Conservation (phyloP, 257 asterid species). For the Ajuga chamaepitys region DNA sequence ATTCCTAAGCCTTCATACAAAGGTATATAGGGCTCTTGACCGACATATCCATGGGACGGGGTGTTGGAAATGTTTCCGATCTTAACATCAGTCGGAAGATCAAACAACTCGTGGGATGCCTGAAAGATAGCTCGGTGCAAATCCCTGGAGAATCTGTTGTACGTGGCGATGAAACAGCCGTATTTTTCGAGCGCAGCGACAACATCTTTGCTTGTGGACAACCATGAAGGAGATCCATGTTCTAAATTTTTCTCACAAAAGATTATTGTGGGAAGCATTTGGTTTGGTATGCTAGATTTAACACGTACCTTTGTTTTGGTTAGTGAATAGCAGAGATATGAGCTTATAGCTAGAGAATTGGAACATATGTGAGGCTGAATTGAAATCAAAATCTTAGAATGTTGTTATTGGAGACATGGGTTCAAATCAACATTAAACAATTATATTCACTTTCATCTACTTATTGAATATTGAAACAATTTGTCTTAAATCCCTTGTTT, state of each 20-base stretch:
- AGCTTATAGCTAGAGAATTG: too few species aligned
- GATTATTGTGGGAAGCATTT: constrained; percentile 31
- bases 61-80: constrained; percentile 27
- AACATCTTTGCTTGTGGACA: background rate
- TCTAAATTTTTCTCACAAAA: constrained; percentile 11
- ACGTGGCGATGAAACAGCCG: constrained; percentile 37
- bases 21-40: constrained; percentile 31
- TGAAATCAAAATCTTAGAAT: too few species aligned
- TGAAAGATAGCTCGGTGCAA: constrained; percentile 21
- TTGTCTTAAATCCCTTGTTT: too few species aligned
- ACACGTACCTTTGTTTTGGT: too few species aligned
- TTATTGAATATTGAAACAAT: too few species aligned
- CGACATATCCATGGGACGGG: constrained; percentile 40
- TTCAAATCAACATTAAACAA: too few species aligned
- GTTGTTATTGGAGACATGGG: too few species aligned
- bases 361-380: too few species aligned
- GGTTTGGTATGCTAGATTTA: too few species aligned
- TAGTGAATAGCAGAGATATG: too few species aligned
- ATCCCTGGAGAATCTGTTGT: constrained; percentile 17
- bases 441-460: too few species aligned
- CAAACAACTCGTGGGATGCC: constrained; percentile 22
- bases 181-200: constrained; percentile 32
- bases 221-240: constrained; percentile 6
- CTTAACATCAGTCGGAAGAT: constrained; percentile 35
- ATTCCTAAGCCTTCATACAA: constrained; percentile 41